A percentile compares a stretch with the other conserved stretches of the same genome.
These are phyloP conservation scores for Tetrastigma voinierianum DNA, from an alignment of 164 flowering plant species.

Conservation along the genomic window DNA sequence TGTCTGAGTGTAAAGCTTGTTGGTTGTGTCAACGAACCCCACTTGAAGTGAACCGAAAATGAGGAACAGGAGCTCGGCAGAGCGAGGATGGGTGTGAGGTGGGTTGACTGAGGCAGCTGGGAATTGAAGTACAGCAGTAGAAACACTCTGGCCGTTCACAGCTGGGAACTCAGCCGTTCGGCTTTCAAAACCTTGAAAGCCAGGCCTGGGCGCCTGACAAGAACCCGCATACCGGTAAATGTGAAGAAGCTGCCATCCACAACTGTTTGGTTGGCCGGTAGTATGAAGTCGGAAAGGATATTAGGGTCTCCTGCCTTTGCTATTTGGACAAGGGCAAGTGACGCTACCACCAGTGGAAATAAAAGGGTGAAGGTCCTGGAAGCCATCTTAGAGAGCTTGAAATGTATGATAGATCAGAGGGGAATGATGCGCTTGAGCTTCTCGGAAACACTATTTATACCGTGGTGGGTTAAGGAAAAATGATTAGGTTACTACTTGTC, in stretches of 20 bases:
- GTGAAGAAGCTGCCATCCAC: conserved; percentile 8
- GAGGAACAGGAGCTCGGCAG: conserved; percentile 28
- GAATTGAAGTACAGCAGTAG: conserved; percentile 5
- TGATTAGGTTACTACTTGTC: too few species aligned
- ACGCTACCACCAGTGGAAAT: too few species aligned
- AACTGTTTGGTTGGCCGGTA: neutral
- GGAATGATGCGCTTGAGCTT: too few species aligned
- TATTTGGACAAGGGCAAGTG: too few species aligned
- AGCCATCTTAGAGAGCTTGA: too few species aligned
- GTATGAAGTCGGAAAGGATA: neutral
- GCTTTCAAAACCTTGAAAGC: neutral
- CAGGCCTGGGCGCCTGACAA: neutral
- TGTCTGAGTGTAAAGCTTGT: conserved; percentile 19
- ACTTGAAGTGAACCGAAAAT: conserved; percentile 17
- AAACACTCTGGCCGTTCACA: conserved; percentile 2
- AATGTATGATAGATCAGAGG: too few species aligned
- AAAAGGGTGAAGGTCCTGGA: neutral
- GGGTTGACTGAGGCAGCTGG: conserved; percentile 20
- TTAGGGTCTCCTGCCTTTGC: neutral
- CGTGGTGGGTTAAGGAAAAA: too few species aligned
- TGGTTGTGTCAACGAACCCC: conserved; percentile 21
- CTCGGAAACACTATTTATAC: too few species aligned
- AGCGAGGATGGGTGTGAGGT: conserved; percentile 30
- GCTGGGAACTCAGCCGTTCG: neutral
- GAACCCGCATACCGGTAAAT: too few species aligned